Evolutionary conservation across 345 rosid species (phyloP).

Genomic region (Mercurialis annua): DNA sequence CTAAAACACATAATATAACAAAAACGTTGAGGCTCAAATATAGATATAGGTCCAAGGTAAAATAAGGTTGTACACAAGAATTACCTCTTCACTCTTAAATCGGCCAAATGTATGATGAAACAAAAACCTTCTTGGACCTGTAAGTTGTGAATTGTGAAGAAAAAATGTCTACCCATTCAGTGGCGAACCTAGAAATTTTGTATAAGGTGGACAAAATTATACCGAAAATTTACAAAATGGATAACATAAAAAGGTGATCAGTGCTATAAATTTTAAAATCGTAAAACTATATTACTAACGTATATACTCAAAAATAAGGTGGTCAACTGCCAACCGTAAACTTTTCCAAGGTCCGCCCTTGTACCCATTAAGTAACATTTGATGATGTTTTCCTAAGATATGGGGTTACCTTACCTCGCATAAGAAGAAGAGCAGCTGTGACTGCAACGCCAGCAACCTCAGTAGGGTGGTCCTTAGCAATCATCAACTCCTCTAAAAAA

Average conservation of each 20-base stretch:
- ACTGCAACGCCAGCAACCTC: slow-evolving; percentile 60
- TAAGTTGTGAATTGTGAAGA: neutral
- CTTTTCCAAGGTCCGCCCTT: neutral
- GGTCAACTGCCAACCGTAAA: too few species aligned
- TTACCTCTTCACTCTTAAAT: slow-evolving; percentile 89
- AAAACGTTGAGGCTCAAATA: slow-evolving; percentile 12
- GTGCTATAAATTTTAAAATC: neutral
- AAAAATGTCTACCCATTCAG: neutral
- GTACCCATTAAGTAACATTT: neutral
- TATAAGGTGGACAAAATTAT: too few species aligned
- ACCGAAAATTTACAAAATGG: too few species aligned
- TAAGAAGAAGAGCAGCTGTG: slow-evolving; percentile 59
- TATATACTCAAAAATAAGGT: too few species aligned
- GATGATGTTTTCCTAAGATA: neutral
- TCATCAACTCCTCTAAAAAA: slow-evolving; percentile 52
- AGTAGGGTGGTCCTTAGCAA: slow-evolving; percentile 67
- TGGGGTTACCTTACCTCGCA: slow-evolving; percentile 79
- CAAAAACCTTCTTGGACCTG: slow-evolving; percentile 89
- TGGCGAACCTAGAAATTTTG: too few species aligned
- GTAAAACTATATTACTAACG: neutral
- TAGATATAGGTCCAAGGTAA: too few species aligned
- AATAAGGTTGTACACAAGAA: slow-evolving; percentile 14
- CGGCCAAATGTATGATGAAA: slow-evolving; percentile 75
- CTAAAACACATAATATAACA: neutral
- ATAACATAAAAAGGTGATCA: neutral